These are phyloP conservation scores for Theileria sp. DNA, from an alignment of 169 alveolate genomes.

Conservation along the genomic window DNA sequence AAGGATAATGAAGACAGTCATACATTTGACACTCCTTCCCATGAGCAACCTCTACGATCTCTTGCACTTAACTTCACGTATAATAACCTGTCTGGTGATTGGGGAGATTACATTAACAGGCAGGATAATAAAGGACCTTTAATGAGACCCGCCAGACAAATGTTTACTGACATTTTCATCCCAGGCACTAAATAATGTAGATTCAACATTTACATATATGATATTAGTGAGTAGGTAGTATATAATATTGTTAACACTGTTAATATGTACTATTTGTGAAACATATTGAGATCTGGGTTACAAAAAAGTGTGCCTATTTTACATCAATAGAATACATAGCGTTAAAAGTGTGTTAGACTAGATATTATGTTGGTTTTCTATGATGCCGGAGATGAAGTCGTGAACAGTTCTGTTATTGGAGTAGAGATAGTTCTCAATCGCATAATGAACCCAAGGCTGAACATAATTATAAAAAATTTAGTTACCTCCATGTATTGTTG, in stretches of 20 bases:
- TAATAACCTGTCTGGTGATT: slow-evolving; percentile 84
- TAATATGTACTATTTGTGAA: not conserved
- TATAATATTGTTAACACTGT: not conserved
- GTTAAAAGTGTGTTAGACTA: not conserved
- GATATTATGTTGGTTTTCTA: not conserved
- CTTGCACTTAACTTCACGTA: slow-evolving; percentile 82
- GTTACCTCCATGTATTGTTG: slow-evolving; percentile 14
- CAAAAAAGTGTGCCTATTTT: not conserved
- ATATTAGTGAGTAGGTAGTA: not conserved
- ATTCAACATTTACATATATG: not conserved
- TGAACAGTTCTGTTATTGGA: slow-evolving; percentile 23
- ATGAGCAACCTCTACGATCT: slow-evolving; percentile 82
- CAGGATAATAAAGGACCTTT: slow-evolving; percentile 83
- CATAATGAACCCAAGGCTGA: slow-evolving; percentile 37
- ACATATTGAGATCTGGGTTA: not conserved
- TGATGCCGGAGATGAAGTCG: slow-evolving; percentile 16
- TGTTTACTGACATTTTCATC: slow-evolving; percentile 82
- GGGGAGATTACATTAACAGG: slow-evolving; percentile 86
- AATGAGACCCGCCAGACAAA: slow-evolving; percentile 80
- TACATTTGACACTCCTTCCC: slow-evolving; percentile 78
- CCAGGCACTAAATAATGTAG: slow-evolving; percentile 74
- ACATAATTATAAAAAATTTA: not conserved
- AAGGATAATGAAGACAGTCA: slow-evolving; percentile 76
- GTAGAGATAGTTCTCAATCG: slow-evolving; percentile 25
- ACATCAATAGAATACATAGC: not conserved